Conservation (phyloP, 2,329 filamentous ascomycete species). For the Fusarium piperis region DNA sequence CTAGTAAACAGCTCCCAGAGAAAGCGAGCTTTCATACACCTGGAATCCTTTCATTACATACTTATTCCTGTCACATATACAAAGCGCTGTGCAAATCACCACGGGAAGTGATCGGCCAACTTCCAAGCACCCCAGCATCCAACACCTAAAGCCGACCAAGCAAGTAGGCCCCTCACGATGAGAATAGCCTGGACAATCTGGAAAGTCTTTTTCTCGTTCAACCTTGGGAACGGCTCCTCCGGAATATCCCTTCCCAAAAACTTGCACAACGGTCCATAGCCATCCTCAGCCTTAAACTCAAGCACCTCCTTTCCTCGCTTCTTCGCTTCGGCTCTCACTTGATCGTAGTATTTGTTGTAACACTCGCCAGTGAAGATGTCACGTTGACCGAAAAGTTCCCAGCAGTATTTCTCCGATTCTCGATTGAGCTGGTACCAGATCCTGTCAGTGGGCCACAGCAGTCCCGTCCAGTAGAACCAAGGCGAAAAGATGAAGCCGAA, state of each 20-base stretch:
- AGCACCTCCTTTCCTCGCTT: slow-evolving; percentile 42
- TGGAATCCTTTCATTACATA: neutral
- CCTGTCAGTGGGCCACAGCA: slow-evolving; percentile 43
- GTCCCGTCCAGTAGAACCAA: slow-evolving; percentile 37
- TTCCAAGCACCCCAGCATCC: slow-evolving; percentile 24
- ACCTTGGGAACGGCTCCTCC: slow-evolving; percentile 17
- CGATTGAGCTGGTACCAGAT: slow-evolving; percentile 41
- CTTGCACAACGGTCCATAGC: slow-evolving; percentile 56
- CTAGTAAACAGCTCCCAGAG: neutral
- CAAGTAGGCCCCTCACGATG: slow-evolving; percentile 20
- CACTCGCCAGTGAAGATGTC: neutral
- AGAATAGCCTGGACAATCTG: slow-evolving; percentile 23
- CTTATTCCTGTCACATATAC: neutral
- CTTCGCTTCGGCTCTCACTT: slow-evolving; percentile 43
- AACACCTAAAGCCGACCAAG: slow-evolving; percentile 21
- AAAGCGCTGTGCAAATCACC: neutral
- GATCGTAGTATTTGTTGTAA: slow-evolving; percentile 32
- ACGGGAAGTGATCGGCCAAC: neutral
- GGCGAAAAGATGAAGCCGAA: slow-evolving; percentile 44
- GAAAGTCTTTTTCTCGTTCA: slow-evolving; percentile 35
- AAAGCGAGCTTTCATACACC: neutral
- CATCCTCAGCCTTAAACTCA: slow-evolving; percentile 47
- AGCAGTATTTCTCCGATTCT: neutral
- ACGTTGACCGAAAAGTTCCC: neutral
- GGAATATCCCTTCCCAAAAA: slow-evolving; percentile 42